Conservation (phyloP, 495 filamentous ascomycete genomes). For the Rhizodiscina lignyota region DNA sequence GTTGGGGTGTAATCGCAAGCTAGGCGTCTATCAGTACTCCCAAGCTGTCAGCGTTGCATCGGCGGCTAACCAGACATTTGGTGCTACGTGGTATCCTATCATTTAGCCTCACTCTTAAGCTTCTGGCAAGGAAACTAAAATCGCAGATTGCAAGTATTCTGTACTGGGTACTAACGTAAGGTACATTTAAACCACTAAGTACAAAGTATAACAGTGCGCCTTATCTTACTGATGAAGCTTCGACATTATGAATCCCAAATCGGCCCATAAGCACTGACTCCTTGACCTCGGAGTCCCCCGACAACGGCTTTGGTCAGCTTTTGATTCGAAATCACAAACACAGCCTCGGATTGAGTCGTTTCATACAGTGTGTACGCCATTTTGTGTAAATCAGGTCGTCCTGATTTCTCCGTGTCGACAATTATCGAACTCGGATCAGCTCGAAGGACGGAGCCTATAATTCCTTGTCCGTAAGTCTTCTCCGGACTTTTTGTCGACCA, state of each 20-base stretch:
- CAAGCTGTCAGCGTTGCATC: too few species aligned
- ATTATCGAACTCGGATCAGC: slow-evolving; percentile 11
- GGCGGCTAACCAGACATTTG: too few species aligned
- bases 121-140: too few species aligned
- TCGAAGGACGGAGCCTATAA: slow-evolving; percentile 3
- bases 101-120: too few species aligned
- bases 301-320: slow-evolving; percentile 9
- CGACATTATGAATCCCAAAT: slow-evolving; percentile 15
- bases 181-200: neutral
- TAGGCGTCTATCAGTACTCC: too few species aligned
- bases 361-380: slow-evolving; percentile 5
- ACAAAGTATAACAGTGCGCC: too few species aligned
- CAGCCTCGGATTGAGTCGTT: slow-evolving; percentile 8
- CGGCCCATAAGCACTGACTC: slow-evolving; percentile 11
- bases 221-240: too few species aligned
- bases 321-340: slow-evolving; percentile 14
- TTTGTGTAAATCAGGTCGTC: slow-evolving; percentile 10
- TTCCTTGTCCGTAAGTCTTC: slow-evolving; percentile 5
- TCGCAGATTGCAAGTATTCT: too few species aligned
- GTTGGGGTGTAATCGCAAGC: too few species aligned
- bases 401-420: slow-evolving; percentile 6
- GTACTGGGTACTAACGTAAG: too few species aligned
- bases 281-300: slow-evolving; percentile 9
- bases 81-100: too few species aligned
- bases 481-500: slow-evolving; percentile 7